Conservation (phyloP, 2,329 filamentous ascomycete species). For the Niveomyces coronatus region DNA sequence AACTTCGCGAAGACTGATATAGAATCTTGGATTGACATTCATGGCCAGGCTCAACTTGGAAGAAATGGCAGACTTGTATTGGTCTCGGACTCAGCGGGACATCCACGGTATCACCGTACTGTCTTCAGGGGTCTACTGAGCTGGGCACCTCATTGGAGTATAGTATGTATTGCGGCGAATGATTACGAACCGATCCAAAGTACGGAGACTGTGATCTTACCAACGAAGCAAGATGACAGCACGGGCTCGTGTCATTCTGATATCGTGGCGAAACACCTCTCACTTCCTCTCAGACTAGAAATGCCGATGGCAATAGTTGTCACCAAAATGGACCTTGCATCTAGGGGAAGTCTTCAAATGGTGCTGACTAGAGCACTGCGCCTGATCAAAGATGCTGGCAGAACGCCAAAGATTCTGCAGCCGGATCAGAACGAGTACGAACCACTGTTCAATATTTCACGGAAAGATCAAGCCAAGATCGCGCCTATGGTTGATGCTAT, state of each 20-base stretch:
- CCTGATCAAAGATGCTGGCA: constrained; percentile 63
- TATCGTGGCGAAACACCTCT: constrained; percentile 68
- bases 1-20: constrained; percentile 84
- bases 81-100: constrained; percentile 83
- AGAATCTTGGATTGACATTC: constrained; percentile 90
- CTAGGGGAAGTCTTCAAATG: constrained; percentile 56
- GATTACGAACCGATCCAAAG: constrained; percentile 41
- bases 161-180: constrained; percentile 79
- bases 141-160: constrained; percentile 90
- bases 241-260: constrained; percentile 36
- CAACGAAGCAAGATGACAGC: neutral
- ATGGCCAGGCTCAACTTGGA: constrained; percentile 62
- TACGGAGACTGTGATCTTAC: neutral
- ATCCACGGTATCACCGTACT: constrained; percentile 80
- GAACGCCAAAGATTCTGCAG: constrained; percentile 64
- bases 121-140: constrained; percentile 84
- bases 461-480: constrained; percentile 45
- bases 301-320: constrained; percentile 73
- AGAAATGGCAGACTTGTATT: constrained; percentile 72
- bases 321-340: constrained; percentile 84
- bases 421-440: constrained; percentile 37
- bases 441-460: constrained; percentile 45
- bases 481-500: constrained; percentile 34
- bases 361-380: constrained; percentile 67
- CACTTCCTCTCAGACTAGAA: constrained; percentile 71